Evolutionary conservation across 345 rosid genomes (phyloP).

Genomic region (Lagerstroemia speciosa): DNA sequence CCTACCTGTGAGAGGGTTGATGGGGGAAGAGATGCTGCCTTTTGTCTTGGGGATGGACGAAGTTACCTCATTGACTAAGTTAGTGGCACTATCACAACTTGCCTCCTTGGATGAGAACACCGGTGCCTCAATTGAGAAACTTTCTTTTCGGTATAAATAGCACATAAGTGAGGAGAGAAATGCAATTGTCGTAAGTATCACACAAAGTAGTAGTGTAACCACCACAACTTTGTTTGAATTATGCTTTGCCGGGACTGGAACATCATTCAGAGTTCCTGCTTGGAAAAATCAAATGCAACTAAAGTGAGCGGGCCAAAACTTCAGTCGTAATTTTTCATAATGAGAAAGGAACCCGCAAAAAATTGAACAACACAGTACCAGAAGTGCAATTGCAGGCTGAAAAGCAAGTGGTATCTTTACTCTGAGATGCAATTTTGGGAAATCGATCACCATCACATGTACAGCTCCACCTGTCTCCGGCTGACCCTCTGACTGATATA

Average conservation of each 20-base stretch:
- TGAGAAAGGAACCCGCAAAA: neutral
- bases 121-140: constrained; percentile 30
- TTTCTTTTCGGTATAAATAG: constrained; percentile 47
- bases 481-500: constrained; percentile 28
- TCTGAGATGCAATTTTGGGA: constrained; percentile 45
- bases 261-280: constrained; percentile 35
- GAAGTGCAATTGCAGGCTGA: constrained; percentile 81
- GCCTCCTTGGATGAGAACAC: constrained; percentile 52
- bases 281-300: constrained; percentile 12
- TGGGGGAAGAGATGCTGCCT: constrained; percentile 28
- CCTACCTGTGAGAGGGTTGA: constrained; percentile 35
- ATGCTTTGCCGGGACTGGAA: constrained; percentile 35
- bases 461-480: constrained; percentile 57
- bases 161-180: constrained; percentile 54
- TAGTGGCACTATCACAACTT: constrained; percentile 70
- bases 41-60: constrained; percentile 35
- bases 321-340: neutral
- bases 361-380: constrained; percentile 29
- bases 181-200: constrained; percentile 54
- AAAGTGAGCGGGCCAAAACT: neutral
- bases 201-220: constrained; percentile 46
- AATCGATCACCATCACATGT: constrained; percentile 59
- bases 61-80: constrained; percentile 51
- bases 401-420: constrained; percentile 53
- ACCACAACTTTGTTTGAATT: constrained; percentile 47